Conservation (phyloP, 1,284 basidiomycete species). For the Takashimella tepidaria region DNA sequence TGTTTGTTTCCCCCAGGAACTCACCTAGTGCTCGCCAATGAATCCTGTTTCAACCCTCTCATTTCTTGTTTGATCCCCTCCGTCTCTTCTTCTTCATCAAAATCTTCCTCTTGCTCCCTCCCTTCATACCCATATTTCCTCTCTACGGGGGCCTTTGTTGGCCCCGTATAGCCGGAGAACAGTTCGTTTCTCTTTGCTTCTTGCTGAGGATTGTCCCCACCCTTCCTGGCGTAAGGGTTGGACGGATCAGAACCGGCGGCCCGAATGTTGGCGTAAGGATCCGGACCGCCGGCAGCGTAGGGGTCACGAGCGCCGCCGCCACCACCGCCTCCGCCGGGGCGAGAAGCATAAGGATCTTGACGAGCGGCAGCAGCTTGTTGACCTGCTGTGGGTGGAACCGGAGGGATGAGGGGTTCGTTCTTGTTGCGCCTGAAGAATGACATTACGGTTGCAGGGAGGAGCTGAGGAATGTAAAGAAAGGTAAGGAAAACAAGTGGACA, state of each 20-base stretch:
- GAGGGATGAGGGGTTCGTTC: constrained; percentile 65
- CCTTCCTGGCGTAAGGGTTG: constrained; percentile 53
- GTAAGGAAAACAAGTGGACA: neutral
- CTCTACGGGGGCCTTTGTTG: constrained; percentile 47
- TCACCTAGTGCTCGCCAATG: constrained; percentile 72
- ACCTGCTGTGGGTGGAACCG: constrained; percentile 27
- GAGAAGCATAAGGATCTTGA: constrained; percentile 48
- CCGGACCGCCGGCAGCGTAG: constrained; percentile 29
- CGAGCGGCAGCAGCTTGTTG: constrained; percentile 33
- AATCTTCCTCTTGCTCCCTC: constrained; percentile 57
- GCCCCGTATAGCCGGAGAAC: constrained; percentile 29
- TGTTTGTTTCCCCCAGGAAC: constrained; percentile 5
- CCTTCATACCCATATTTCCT: constrained; percentile 51
- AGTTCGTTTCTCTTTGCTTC: constrained; percentile 64
- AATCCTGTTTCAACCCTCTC: constrained; percentile 86
- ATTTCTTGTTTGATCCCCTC: constrained; percentile 96
- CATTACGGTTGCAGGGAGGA: constrained; percentile 52
- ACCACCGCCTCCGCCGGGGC: constrained; percentile 3
- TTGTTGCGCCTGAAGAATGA: constrained; percentile 67
- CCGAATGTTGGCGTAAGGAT: constrained; percentile 52
- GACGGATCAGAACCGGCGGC: constrained; percentile 49
- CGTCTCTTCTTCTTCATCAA: constrained; percentile 79
- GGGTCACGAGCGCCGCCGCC: constrained; percentile 19
- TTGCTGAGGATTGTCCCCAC: constrained; percentile 21
- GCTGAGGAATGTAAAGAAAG: neutral